Conservation (phyloP, 2,329 filamentous ascomycete species). For the Colletotrichum gigasporum region DNA sequence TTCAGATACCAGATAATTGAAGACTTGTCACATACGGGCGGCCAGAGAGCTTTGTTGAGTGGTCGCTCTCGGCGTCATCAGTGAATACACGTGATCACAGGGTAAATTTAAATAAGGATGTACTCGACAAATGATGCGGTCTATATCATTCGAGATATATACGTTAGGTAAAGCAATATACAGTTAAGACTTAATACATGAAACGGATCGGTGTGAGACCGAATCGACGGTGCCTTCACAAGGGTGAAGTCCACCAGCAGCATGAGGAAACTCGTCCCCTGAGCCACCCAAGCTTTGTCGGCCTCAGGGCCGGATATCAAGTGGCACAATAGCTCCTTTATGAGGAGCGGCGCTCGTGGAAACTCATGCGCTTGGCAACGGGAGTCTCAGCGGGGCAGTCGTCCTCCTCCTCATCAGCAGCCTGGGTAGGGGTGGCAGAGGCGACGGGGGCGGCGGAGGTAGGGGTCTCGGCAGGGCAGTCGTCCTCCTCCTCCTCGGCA, state of each 20-base stretch:
- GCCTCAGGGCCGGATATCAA: not conserved
- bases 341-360: slow-evolving; percentile 31
- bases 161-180: slow-evolving; percentile 25
- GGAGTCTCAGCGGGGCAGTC: slow-evolving; percentile 28
- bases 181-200: slow-evolving; percentile 29
- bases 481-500: slow-evolving; percentile 12
- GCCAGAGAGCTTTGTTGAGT: too few species aligned
- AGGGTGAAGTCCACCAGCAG: slow-evolving; percentile 11
- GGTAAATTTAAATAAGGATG: not conserved
- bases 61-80: too few species aligned
- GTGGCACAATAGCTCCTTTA: not conserved
- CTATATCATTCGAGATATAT: slow-evolving; percentile 28
- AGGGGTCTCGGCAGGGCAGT: slow-evolving; percentile 23
- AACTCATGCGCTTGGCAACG: slow-evolving; percentile 25
- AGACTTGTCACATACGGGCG: too few species aligned
- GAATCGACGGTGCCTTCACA: slow-evolving; percentile 7
- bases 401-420: slow-evolving; percentile 22
- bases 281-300: not conserved
- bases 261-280: not conserved
- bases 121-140: slow-evolving; percentile 22
- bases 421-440: slow-evolving; percentile 2
- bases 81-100: too few species aligned
- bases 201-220: slow-evolving; percentile 9
- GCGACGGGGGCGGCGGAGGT: slow-evolving; percentile 9
- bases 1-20: too few species aligned